Conservation (phyloP, 2,329 filamentous ascomycete genomes). For the Colletotrichum gloeosporioides region DNA sequence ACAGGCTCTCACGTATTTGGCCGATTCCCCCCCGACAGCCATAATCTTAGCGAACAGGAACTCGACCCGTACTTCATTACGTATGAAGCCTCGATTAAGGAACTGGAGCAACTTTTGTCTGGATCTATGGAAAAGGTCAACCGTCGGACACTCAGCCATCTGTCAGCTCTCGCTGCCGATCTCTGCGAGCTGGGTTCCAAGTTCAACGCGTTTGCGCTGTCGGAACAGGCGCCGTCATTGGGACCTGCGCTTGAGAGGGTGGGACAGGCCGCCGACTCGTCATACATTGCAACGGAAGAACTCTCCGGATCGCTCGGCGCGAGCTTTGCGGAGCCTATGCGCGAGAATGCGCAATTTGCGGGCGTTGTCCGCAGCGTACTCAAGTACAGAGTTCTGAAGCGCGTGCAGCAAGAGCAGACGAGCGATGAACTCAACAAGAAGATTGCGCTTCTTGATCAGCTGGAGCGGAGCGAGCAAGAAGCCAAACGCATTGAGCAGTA, state of each 20-base stretch:
- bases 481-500: conserved; percentile 94
- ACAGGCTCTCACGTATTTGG: conserved; percentile 66
- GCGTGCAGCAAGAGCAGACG: conserved; percentile 97
- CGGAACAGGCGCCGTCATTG: conserved; percentile 86
- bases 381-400: conserved; percentile 88
- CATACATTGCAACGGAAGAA: conserved; percentile 95
- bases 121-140: conserved; percentile 98
- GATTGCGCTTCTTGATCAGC: conserved; percentile 76
- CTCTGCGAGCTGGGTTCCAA: conserved; percentile 92
- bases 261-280: conserved; percentile 93
- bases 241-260: conserved; percentile 93
- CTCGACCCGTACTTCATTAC: conserved; percentile 95
- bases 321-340: conserved; percentile 96
- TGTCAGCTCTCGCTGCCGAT: conserved; percentile 84
- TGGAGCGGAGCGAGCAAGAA: conserved; percentile 94
- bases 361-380: conserved; percentile 90
- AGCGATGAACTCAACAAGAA: conserved; percentile 93
- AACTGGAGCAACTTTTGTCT: conserved; percentile 85
- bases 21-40: conserved; percentile 82
- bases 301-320: conserved; percentile 87
- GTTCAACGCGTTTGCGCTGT: conserved; percentile 96
- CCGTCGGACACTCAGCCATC: conserved; percentile 82
- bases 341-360: conserved; percentile 96
- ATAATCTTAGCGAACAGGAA: conserved; percentile 83
- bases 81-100: conserved; percentile 90